These are phyloP conservation scores for Ulota crispa DNA, from an alignment of 225 moss, liverwort and hornwort genomes.

Conservation along the genomic window DNA sequence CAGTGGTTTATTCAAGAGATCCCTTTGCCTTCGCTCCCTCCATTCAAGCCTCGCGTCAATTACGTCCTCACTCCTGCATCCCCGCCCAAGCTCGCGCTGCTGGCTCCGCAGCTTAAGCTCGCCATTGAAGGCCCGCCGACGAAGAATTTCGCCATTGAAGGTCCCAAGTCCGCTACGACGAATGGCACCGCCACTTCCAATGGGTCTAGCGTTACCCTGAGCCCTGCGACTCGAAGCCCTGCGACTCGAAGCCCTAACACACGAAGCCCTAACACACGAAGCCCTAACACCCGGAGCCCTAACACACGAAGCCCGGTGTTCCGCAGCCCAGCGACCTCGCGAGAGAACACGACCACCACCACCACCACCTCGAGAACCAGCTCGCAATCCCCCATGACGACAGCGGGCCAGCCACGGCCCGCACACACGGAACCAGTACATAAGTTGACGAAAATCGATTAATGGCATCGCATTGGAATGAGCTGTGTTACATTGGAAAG, in stretches of 20 bases:
- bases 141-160: slow-evolving; percentile 33
- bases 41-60: slow-evolving; percentile 50
- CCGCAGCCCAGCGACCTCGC: slow-evolving; percentile 29
- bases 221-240: slow-evolving; percentile 15
- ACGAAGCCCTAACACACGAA: too few relatives aligned
- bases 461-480: neutral
- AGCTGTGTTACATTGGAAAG: neutral
- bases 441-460: slow-evolving; percentile 20
- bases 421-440: slow-evolving; percentile 25
- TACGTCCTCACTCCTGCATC: slow-evolving; percentile 42
- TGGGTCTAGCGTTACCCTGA: neutral
- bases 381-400: slow-evolving; percentile 25
- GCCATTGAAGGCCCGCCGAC: slow-evolving; percentile 51
- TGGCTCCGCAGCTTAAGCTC: slow-evolving; percentile 41
- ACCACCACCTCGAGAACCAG: neutral
- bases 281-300: neutral
- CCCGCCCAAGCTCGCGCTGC: slow-evolving; percentile 42
- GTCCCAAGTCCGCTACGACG: slow-evolving; percentile 10
- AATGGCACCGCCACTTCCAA: slow-evolving; percentile 10
- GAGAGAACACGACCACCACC: slow-evolving; percentile 17
- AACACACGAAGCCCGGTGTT: slow-evolving; percentile 9
- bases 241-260: neutral
- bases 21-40: slow-evolving; percentile 44
- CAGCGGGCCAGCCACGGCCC: slow-evolving; percentile 13
- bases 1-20: slow-evolving; percentile 57